Conservation (phyloP, 176 grass and related monocot genomes). For the Oryza brachyantha region DNA sequence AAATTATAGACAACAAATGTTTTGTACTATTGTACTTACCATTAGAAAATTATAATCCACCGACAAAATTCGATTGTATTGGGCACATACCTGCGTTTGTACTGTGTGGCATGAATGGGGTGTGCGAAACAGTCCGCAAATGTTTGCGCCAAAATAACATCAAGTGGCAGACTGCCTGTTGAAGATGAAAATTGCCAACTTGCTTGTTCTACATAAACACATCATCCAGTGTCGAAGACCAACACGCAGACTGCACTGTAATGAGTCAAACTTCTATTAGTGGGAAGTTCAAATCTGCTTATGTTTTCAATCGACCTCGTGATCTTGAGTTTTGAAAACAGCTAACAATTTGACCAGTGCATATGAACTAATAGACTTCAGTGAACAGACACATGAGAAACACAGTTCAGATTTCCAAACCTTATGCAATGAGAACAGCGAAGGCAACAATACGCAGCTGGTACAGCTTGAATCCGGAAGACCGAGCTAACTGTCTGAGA, state of each 20-base stretch:
- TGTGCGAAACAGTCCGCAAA: background rate
- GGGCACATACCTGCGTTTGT: background rate
- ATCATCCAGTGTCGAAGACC: background rate
- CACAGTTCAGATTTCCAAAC: background rate
- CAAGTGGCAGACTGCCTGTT: background rate
- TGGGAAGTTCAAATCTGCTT: background rate
- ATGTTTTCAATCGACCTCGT: background rate
- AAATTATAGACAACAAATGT: background rate
- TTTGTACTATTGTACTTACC: background rate
- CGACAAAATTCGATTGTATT: background rate
- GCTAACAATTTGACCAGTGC: background rate
- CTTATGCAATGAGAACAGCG: background rate
- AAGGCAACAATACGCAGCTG: background rate
- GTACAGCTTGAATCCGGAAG: conserved; percentile 15
- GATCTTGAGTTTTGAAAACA: background rate
- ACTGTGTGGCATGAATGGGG: background rate
- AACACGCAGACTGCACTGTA: background rate
- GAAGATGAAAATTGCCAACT: background rate
- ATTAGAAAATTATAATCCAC: background rate
- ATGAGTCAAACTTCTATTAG: conserved; percentile 2
- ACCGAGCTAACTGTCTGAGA: conserved; percentile 29
- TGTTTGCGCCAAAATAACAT: background rate
- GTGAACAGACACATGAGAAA: background rate
- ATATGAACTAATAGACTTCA: background rate
- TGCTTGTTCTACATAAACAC: background rate